phyloP scores from a whole-genome alignment of 306 rosid species.

The Quercus robur region DNA sequence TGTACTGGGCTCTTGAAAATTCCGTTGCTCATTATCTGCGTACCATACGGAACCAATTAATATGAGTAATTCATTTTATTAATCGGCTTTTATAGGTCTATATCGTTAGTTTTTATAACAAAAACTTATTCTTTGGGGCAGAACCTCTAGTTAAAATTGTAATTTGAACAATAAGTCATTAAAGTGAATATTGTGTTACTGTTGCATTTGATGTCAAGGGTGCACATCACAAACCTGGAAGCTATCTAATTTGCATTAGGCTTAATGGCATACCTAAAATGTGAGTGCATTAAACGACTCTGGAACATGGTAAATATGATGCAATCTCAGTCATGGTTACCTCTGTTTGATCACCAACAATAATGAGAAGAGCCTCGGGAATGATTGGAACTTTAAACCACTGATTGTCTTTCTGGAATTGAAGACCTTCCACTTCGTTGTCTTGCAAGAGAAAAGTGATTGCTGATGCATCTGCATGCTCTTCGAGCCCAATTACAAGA shows the following conservation, averaged over 20 bases:
- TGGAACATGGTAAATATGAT: neutral
- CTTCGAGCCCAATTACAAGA: slow-evolving; percentile 55
- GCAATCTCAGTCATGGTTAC: slow-evolving; percentile 24
- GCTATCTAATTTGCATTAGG: too few species aligned
- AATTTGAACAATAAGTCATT: neutral
- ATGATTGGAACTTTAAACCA: slow-evolving; percentile 74
- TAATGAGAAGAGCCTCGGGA: slow-evolving; percentile 56
- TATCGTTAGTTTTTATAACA: neutral
- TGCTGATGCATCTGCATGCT: slow-evolving; percentile 69
- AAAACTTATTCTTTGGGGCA: neutral
- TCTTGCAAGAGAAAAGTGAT: slow-evolving; percentile 72
- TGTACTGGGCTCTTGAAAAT: slow-evolving; percentile 64
- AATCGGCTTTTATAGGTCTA: neutral
- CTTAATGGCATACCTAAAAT: too few species aligned
- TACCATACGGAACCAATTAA: slow-evolving; percentile 12
- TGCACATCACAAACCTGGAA: too few species aligned
- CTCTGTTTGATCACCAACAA: slow-evolving; percentile 82
- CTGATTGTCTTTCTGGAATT: slow-evolving; percentile 54
- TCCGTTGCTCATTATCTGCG: slow-evolving; percentile 62
- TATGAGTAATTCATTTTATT: neutral
- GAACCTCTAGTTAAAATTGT: neutral
- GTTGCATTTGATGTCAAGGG: too few species aligned
- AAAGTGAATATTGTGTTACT: neutral
- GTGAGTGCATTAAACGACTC: too few species aligned
- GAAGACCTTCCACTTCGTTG: slow-evolving; percentile 70